These are phyloP conservation scores for Candida tibetensis DNA, from an alignment of 805 yeast genomes.

Conservation along the genomic window DNA sequence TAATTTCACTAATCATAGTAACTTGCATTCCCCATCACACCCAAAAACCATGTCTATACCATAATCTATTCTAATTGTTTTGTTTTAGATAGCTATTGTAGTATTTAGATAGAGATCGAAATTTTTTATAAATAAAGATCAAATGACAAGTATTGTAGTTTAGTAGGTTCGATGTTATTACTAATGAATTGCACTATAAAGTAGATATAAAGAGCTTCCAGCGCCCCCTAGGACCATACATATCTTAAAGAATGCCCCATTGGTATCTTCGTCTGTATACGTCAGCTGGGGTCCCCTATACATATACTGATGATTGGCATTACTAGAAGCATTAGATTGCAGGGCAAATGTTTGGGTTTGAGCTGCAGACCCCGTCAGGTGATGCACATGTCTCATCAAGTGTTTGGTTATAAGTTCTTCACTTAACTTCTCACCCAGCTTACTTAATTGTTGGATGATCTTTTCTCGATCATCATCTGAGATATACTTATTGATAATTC, in stretches of 20 bases:
- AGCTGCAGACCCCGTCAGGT: conserved; percentile 5
- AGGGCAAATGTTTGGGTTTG: conserved; percentile 3
- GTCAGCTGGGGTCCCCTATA: conserved; percentile 30
- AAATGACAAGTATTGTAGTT: too few species aligned
- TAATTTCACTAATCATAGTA: too few species aligned
- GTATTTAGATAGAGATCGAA: too few species aligned
- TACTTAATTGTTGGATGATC: conserved; percentile 32
- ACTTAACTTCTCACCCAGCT: conserved; percentile 32
- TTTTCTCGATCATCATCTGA: conserved; percentile 30
- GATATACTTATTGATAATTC: conserved; percentile 33
- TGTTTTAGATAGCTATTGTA: too few species aligned
- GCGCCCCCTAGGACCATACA: conserved; percentile 31
- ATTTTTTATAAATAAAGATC: too few species aligned
- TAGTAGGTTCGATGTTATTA: too few species aligned
- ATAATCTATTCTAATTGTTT: too few species aligned
- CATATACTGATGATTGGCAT: conserved; percentile 26
- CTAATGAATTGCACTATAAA: conserved; percentile 20
- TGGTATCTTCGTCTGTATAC: conserved; percentile 10
- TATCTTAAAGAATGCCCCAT: conserved; percentile 18
- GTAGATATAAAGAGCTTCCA: conserved; percentile 25
- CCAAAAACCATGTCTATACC: neutral
- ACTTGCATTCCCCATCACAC: too few species aligned
- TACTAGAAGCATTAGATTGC: neutral
- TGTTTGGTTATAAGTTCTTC: conserved; percentile 44
- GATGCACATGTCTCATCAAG: conserved; percentile 37